A percentile compares a stretch with the other conserved stretches of the same genome.
These are phyloP conservation scores for Epichloe gansuensis DNA, from an alignment of 2,329 filamentous ascomycete genomes.

Conservation along the genomic window DNA sequence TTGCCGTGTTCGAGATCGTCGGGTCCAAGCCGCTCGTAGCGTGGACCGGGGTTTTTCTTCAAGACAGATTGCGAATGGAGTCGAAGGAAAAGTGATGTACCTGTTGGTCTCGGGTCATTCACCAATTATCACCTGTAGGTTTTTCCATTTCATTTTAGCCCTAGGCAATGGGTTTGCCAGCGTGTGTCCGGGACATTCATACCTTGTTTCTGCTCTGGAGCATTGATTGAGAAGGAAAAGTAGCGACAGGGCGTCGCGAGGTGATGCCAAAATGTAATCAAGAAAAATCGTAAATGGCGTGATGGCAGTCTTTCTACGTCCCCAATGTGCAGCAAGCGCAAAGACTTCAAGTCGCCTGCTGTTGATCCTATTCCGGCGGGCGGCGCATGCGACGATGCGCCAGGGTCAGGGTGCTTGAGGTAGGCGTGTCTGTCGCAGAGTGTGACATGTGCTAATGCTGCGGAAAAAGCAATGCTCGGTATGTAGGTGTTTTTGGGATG, in stretches of 20 bases:
- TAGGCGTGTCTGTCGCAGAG: not conserved
- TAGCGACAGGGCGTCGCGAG: not conserved
- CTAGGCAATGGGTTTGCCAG: not conserved
- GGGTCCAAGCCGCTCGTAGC: not conserved
- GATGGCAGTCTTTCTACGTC: constrained; percentile 43
- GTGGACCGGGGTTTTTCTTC: not conserved
- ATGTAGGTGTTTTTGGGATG: not conserved
- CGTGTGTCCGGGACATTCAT: not conserved
- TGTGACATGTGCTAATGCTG: no score
- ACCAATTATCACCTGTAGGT: not conserved
- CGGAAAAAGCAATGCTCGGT: not conserved
- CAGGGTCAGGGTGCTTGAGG: not conserved
- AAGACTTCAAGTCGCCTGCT: constrained; percentile 56
- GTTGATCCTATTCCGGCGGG: constrained; percentile 26
- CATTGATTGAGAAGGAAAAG: not conserved
- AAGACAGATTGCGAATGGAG: not conserved
- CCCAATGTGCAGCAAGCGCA: constrained; percentile 45
- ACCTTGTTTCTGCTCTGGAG: not conserved
- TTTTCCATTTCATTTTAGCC: not conserved
- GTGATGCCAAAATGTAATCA: not conserved
- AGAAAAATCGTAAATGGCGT: not conserved
- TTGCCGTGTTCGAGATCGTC: not conserved
- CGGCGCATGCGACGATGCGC: constrained; percentile 29
- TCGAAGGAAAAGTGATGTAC: not conserved
- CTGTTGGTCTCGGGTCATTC: not conserved